Base-by-base conservation (phyloP, 306 rosid species). In the Herpetospermum pedunculosum region DNA sequence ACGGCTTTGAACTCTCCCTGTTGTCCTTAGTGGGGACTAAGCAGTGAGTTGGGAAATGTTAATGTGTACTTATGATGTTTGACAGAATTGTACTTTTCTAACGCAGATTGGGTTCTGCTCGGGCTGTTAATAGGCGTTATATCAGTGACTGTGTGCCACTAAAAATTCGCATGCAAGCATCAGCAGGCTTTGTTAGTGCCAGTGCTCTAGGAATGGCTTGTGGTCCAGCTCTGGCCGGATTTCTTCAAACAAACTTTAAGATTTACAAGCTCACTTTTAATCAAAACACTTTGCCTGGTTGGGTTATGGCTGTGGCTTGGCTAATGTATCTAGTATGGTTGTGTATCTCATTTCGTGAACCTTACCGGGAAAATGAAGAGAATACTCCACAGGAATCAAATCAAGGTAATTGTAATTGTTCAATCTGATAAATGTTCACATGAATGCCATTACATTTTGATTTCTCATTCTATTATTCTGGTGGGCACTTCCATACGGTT, bases 141-240 rank as follows among this genome's bases (percentile, higher is more conserved):
- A 95, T 95, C 25, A 95, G 97, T 80, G 99, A 95, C 54, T 95
- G 99, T 59, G 99, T 95, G 48, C 99, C 99, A 3, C 81, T 84
- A 55, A 89, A 76, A 86, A 69, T 75, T 69, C 97, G 99, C 57
- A 92, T 95, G 97, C 93, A 92, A 82, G 99, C 99, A 72, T 95
- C 99, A 19, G 99, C 99, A 4, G 99, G 88, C 75, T 95, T 95
- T 81, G 99, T 95, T 46, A 95, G 99, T 82, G 97, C 97, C 18
- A 95, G 99, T 57, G 99, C 99, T 77, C 96, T 95, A 46, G 99
- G 99, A 82, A 95, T 95, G 99, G 99, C 99, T 76, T 88, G 96
- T 76, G 99, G 99, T 81, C 99, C 99, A 75, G 99, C 97, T 57
- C 82, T 95, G 57, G 99, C 96, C 74, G 99, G 96, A 71, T 60